phyloP scores from a whole-genome alignment of 306 rosid genomes.

The Comarum palustre region DNA sequence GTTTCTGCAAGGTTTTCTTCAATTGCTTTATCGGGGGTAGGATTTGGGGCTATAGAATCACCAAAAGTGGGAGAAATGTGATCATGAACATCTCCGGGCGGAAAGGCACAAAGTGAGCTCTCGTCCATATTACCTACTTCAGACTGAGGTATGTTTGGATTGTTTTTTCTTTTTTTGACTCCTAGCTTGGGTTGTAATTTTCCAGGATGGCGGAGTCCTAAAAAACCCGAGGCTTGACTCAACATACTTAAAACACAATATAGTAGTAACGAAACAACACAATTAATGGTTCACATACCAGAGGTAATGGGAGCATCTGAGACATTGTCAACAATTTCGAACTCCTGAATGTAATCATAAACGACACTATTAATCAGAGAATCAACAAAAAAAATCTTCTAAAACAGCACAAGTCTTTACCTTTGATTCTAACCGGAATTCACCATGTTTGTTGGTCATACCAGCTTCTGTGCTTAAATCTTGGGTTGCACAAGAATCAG shows the following conservation, averaged over 20 bases:
- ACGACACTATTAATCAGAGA: constrained; percentile 1
- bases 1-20: constrained; percentile 38
- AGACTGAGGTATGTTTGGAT: constrained; percentile 19
- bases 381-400: background rate
- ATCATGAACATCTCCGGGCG: constrained; percentile 30
- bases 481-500: constrained; percentile 22
- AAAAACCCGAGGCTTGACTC: background rate
- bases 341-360: constrained; percentile 43
- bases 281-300: constrained; percentile 26
- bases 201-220: constrained; percentile 27
- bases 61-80: constrained; percentile 37
- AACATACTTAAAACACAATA: constrained; percentile 1
- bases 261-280: background rate
- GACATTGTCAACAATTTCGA: constrained; percentile 14
- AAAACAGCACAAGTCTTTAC: constrained; percentile 18
- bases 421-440: constrained; percentile 30
- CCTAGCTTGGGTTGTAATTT: constrained; percentile 41
- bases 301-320: constrained; percentile 20
- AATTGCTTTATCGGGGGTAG: constrained; percentile 36
- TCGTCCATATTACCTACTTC: constrained; percentile 21
- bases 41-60: constrained; percentile 21
- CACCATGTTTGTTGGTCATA: constrained; percentile 11
- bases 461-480: constrained; percentile 18
- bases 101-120: constrained; percentile 33
- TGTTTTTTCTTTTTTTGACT: constrained; percentile 26